Evolutionary conservation across 495 filamentous ascomycete species (phyloP), one percentile per base, ranked within the genome.

Genomic region (Talaromyces borbonicus): DNA sequence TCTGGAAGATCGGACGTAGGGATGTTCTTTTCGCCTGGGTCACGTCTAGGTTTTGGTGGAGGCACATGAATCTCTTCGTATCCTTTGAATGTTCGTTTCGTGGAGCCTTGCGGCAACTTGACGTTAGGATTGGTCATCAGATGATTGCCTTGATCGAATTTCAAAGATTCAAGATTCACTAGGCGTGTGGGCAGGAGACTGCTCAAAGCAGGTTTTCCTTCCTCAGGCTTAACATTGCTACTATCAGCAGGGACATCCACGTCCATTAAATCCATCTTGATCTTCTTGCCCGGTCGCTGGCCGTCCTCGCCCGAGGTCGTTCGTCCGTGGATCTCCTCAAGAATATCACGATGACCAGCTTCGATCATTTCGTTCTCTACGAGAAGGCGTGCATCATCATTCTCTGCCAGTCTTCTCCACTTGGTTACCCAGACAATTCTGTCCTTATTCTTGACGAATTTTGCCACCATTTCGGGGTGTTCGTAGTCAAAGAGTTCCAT

Each of bases 401-500:
- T 83, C 59, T 96, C 89, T 22, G 80, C 80, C 26, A 87, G 89
- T 46, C 76, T 74, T 38, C 88, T 84, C 74, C 95, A 83, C 46
- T 82, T 78, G 14, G 93, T 97, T 9, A 93, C 83, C 92, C 93
- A 99, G 22, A 96, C 83, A 48, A 97, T 77, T 65, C 89, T 93
- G 52, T 92, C 83, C 7, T 84, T 77, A 53, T 97, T 97, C 50
- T 83, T 78, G 48, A 96, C 85, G n/a, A 99, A 73, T 59, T 85
- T 90, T 41, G 86, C 83, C 23, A 97, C 92, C 33, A 95, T 75
- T 36, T 96, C 90, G 43, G 92, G 86, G 57, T 95, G 83, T 56
- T 97, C 92, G 54, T 93, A 99, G 54, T 97, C 90, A 50, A 99
- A 95, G 0, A 97, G 77, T 55, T 96, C 93, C 83, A 96, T 96